These are phyloP conservation scores for Suhomyces prunicola DNA, from an alignment of 805 yeast species.

Conservation along the genomic window DNA sequence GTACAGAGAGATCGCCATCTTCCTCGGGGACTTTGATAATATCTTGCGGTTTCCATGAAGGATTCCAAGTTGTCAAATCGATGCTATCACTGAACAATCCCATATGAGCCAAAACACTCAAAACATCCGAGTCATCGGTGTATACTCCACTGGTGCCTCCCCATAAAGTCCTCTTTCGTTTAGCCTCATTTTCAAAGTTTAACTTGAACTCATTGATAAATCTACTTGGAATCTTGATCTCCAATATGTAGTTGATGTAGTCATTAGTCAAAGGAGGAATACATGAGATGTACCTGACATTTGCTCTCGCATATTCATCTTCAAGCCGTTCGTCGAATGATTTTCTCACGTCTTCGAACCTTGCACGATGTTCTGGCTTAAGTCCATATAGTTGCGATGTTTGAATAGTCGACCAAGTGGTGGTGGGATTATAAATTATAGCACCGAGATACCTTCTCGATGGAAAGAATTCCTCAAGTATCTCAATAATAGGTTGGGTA, in stretches of 20 bases:
- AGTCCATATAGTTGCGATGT: conserved; percentile 23
- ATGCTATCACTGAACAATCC: conserved; percentile 53
- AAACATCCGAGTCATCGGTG: conserved; percentile 88
- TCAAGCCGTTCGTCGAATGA: conserved; percentile 9
- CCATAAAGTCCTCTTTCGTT: conserved; percentile 58
- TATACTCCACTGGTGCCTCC: conserved; percentile 78
- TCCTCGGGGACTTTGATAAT: conserved; percentile 16
- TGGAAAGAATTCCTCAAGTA: conserved; percentile 28
- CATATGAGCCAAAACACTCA: conserved; percentile 69
- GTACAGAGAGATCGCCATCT: conserved; percentile 54
- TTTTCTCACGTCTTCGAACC: conserved; percentile 26
- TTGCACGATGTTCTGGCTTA: conserved; percentile 25
- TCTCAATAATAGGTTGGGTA: conserved; percentile 17
- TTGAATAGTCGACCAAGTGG: conserved; percentile 45
- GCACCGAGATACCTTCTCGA: conserved; percentile 26
- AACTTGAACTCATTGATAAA: conserved; percentile 38
- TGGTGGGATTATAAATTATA: conserved; percentile 54
- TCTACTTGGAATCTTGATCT: conserved; percentile 52
- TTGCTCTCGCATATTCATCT: conserved; percentile 9
- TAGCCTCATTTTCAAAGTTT: conserved; percentile 32
- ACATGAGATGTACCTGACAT: conserved; percentile 30
- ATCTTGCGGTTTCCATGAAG: conserved; percentile 24
- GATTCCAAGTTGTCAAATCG: conserved; percentile 32
- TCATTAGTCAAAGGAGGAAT: conserved; percentile 38
- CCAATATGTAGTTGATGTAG: conserved; percentile 47